Evolutionary conservation across 768 basidiomycete genomes (phyloP).

Genomic region (Suillus tomentosus): DNA sequence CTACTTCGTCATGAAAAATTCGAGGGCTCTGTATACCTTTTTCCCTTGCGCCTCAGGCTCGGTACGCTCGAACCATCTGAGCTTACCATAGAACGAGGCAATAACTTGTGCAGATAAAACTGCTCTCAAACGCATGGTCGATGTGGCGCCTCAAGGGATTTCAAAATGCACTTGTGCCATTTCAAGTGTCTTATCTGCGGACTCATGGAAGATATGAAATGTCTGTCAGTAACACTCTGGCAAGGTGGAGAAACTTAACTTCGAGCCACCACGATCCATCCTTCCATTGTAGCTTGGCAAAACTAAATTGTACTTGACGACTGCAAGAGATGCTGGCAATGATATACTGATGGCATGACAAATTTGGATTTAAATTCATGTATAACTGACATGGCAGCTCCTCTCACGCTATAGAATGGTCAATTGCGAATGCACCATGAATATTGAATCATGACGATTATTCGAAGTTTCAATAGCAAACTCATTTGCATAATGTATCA

Average conservation of each 20-base stretch:
- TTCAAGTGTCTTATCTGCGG: background rate
- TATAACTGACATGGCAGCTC: background rate
- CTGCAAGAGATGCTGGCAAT: background rate
- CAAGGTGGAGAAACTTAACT: background rate
- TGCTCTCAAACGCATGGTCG: background rate
- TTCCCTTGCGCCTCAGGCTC: background rate
- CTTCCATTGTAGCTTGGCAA: no score
- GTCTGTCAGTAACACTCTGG: background rate
- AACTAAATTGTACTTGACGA: background rate
- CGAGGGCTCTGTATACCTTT: background rate
- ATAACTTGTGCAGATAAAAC: background rate
- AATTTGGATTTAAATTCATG: background rate
- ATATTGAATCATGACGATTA: no score
- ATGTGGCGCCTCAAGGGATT: background rate
- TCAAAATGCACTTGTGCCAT: background rate
- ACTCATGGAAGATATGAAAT: background rate
- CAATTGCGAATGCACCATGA: background rate
- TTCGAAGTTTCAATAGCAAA: background rate
- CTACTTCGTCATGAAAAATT: background rate
- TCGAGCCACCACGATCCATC: background rate
- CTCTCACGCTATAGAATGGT: background rate
- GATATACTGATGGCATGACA: background rate
- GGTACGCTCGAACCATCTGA: background rate
- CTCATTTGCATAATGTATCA: background rate
- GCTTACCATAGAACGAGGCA: background rate